A percentile compares a stretch with the other conserved stretches of the same genome.
Conservation (phyloP, 306 rosid species). For the Hippophae rhamnoides region DNA sequence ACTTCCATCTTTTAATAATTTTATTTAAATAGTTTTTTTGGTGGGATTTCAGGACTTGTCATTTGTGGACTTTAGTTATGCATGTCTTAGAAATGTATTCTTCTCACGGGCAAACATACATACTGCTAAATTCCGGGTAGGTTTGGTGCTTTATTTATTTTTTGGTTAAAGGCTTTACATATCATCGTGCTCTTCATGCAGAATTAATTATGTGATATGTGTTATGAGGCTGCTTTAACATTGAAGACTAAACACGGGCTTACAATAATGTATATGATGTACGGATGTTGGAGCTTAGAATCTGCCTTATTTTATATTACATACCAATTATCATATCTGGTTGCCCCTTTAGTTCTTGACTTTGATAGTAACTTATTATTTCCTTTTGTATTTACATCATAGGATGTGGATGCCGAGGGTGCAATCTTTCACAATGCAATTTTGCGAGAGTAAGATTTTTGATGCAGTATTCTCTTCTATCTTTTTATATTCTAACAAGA, state of each 20-base stretch:
- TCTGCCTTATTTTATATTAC: background rate
- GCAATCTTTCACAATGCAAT: constrained; percentile 82
- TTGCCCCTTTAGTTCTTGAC: background rate
- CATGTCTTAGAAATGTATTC: constrained; percentile 81
- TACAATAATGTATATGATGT: background rate
- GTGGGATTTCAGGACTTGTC: constrained; percentile 70
- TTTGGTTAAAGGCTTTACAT: background rate
- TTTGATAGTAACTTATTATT: background rate
- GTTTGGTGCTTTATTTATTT: constrained; percentile 18
- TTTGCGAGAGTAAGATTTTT: constrained; percentile 74
- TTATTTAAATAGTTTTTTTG: constrained; percentile 7
- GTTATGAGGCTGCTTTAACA: background rate
- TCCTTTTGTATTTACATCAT: constrained; percentile 3
- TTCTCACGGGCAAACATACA: constrained; percentile 87
- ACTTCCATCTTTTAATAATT: constrained; percentile 8
- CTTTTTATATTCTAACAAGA: constrained; percentile 6
- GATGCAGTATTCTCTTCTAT: constrained; percentile 11
- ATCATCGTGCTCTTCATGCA: background rate
- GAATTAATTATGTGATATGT: background rate
- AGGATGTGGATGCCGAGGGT: constrained; percentile 92
- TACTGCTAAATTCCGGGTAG: constrained; percentile 83
- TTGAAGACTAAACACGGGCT: background rate
- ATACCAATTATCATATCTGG: background rate
- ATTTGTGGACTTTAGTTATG: constrained; percentile 79
- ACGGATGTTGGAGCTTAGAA: background rate